phyloP scores from a whole-genome alignment of 345 rosid species.

The Rhodamnia argentea region DNA sequence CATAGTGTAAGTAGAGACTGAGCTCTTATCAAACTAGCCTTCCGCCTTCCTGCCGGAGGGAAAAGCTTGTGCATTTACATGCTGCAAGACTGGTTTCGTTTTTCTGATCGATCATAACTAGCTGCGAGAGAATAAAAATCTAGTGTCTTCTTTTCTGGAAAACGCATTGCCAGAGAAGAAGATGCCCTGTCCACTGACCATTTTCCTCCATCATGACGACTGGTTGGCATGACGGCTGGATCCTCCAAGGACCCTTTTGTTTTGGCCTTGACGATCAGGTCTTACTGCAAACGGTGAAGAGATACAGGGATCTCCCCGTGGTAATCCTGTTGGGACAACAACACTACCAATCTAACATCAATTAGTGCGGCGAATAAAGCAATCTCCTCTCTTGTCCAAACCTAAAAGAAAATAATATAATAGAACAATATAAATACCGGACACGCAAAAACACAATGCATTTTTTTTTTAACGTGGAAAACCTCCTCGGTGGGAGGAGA shows the following conservation, averaged over 20 bases:
- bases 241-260: background rate
- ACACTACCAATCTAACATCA: background rate
- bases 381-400: rapidly evolving
- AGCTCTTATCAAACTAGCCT: background rate
- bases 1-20: background rate
- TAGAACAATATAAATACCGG: background rate
- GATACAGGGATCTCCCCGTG: background rate
- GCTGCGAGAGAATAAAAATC: background rate
- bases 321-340: background rate
- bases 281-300: background rate
- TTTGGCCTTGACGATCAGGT: background rate
- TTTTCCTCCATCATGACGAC: background rate
- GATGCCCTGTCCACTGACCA: background rate
- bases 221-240: background rate
- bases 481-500: background rate
- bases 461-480: background rate
- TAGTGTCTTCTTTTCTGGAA: background rate
- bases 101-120: background rate
- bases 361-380: rapidly evolving
- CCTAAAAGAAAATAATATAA: background rate
- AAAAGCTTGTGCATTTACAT: background rate
- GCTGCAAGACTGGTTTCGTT: background rate
- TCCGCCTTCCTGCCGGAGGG: background rate
- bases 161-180: background rate
- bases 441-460: background rate